A percentile compares a stretch with the other conserved stretches of the same genome.
Conservation (phyloP, 1,284 basidiomycete species). For the Ustilago sp. region DNA sequence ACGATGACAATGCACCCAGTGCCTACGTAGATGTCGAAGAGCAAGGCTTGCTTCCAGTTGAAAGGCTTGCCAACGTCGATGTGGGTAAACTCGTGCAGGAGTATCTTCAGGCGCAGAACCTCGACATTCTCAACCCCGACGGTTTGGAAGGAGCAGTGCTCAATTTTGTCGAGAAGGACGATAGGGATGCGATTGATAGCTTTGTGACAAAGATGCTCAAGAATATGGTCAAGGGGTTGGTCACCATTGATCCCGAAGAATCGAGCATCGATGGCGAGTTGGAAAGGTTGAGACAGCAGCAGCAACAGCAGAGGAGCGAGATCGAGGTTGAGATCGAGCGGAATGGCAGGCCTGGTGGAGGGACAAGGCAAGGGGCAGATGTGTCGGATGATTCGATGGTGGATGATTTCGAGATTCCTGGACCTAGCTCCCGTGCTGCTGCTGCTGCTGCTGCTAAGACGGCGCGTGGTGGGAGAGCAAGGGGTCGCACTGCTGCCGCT, state of each 20-base stretch:
- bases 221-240: constrained; percentile 46
- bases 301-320: constrained; percentile 24
- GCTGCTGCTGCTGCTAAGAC: constrained; percentile 5
- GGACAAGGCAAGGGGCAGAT: constrained; percentile 8
- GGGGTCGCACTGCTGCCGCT: constrained; percentile 6
- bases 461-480: constrained; percentile 7
- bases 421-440: constrained; percentile 1
- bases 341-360: neutral
- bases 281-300: constrained; percentile 41
- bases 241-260: constrained; percentile 58
- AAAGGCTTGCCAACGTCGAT: constrained; percentile 60
- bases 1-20: constrained; percentile 14
- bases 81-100: constrained; percentile 61
- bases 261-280: constrained; percentile 48
- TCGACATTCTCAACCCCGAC: constrained; percentile 61
- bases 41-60: constrained; percentile 50
- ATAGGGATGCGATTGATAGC: constrained; percentile 57
- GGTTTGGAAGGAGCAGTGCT: constrained; percentile 61
- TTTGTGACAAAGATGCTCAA: constrained; percentile 57
- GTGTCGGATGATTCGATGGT: constrained; percentile 59
- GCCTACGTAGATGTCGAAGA: constrained; percentile 47
- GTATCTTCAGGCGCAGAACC: constrained; percentile 58
- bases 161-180: constrained; percentile 67
- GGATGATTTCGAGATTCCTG: constrained; percentile 40
- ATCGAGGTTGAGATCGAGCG: constrained; percentile 33